Evolutionary conservation across 345 rosid species (phyloP), one percentile per base, ranked within the genome.

Genomic region (Gossypium stocksii): DNA sequence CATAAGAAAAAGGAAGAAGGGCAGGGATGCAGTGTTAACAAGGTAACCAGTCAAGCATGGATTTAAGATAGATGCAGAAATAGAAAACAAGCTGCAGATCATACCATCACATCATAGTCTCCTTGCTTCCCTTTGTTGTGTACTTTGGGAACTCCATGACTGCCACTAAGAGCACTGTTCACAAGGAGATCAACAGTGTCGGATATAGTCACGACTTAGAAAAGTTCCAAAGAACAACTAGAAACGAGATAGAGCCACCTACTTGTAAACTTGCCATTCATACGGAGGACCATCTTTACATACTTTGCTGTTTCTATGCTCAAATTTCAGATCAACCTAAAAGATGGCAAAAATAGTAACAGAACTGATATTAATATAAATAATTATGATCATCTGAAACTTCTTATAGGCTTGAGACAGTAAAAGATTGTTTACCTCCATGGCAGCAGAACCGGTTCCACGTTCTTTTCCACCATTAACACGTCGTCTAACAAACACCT

Each of bases 201-300:
- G 60, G 22, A 41, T 64, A 75, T 7, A 20, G 46, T 27, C 27
- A n/a, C 15, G 43, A 25, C 15, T 16, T 66, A 44, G 64, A 15
- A 46, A 59, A 17, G 19, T 25, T 52, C 38, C 79, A 9, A 53
- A 71, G 38, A 34, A 67, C 0, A 77, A 22, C 19, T 16, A 43
- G 17, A 19, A 71, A 57, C 20, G 3, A 27, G 19, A 60, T 27
- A 23, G 43, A 29, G 74, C 67, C 46, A 82, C 88, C 63, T 83
- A 96, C 99, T 84, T 86, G 90, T 96, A 96, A 66, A 91, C 97
- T 75, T 91, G 97, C 99, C 99, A 96, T 78, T 96, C 98, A 66
- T 93, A 83, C 12, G 99, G 99, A 22, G 99, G 99, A 81, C 99
- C 98, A 71, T 89, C 89, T 83, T 86, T 96, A 81, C 99, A 96